These are phyloP conservation scores for Magnusiomyces ingens DNA, from an alignment of 1,139 yeast species.

Conservation along the genomic window DNA sequence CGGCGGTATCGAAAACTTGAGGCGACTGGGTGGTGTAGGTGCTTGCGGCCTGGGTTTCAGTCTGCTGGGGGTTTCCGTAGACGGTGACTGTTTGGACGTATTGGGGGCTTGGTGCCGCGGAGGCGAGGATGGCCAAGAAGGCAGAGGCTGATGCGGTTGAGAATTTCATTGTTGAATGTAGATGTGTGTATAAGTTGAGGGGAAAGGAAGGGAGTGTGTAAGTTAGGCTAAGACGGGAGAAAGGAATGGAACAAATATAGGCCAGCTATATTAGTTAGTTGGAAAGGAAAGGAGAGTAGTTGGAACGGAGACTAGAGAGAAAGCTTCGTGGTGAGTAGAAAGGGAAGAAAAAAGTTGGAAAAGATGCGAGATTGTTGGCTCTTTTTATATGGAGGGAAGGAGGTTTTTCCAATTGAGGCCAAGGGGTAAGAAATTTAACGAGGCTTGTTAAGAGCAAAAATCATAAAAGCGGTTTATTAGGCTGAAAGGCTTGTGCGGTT, in stretches of 20 bases:
- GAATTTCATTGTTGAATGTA: constrained; percentile 4
- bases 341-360: neutral
- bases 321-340: neutral
- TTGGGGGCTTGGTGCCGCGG: neutral
- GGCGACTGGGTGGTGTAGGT: constrained; percentile 11
- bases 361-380: too few relatives aligned
- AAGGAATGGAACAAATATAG: neutral
- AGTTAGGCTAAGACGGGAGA: neutral
- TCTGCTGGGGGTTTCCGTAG: constrained; percentile 4
- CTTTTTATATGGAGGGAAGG: too few relatives aligned
- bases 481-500: too few relatives aligned
- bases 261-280: neutral
- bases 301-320: neutral
- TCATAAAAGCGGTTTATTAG: too few relatives aligned
- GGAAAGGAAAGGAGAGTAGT: too few relatives aligned
- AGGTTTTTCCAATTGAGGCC: too few relatives aligned
- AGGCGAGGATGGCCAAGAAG: neutral
- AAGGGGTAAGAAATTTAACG: too few relatives aligned
- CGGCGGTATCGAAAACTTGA: constrained; percentile 1
- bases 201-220: neutral
- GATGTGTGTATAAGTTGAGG: neutral
- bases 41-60: constrained; percentile 7
- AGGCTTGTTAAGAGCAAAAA: too few relatives aligned
- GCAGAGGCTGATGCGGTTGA: neutral
- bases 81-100: constrained; percentile 2